Evolutionary conservation across 2,329 filamentous ascomycete species (phyloP).

Genomic region (Sporothrix brasiliensis): DNA sequence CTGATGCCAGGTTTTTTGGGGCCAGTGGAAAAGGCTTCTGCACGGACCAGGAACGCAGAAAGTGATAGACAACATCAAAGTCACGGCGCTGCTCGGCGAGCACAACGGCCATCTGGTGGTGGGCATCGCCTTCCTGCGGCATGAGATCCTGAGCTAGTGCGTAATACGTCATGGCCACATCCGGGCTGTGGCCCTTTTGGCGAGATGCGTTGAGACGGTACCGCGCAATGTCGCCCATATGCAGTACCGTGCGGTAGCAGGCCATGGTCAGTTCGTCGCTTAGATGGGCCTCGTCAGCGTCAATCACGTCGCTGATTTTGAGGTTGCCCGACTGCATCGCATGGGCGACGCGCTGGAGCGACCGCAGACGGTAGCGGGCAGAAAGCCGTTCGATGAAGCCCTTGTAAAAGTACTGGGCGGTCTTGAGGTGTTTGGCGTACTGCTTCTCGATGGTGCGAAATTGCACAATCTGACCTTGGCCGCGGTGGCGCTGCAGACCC

Average conservation of each 20-base stretch:
- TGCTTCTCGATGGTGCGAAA: conserved; percentile 78
- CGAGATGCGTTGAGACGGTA: conserved; percentile 74
- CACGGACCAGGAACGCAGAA: conserved; percentile 80
- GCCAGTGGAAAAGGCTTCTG: conserved; percentile 75
- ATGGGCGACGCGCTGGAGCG: conserved; percentile 49
- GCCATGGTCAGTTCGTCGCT: conserved; percentile 67
- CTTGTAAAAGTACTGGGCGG: conserved; percentile 85
- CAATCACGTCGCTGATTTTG: conserved; percentile 49
- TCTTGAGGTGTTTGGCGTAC: conserved; percentile 84
- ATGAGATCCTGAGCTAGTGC: conserved; percentile 76
- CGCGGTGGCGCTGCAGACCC: conserved; percentile 60
- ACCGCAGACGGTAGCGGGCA: conserved; percentile 53
- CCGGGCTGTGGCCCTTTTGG: conserved; percentile 74
- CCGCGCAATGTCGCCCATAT: conserved; percentile 84
- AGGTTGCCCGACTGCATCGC: conserved; percentile 50
- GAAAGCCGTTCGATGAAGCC: conserved; percentile 79
- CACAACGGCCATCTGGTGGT: conserved; percentile 90
- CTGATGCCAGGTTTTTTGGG: conserved; percentile 73
- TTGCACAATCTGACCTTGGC: conserved; percentile 59
- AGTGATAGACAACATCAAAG: conserved; percentile 82
- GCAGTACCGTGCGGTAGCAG: conserved; percentile 81
- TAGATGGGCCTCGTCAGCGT: conserved; percentile 54
- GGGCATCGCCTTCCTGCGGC: conserved; percentile 76
- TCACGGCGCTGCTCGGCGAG: conserved; percentile 72
- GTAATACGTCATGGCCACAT: conserved; percentile 82